Conservation (phyloP, 495 filamentous ascomycete species). For the Aspergillus mulundensis region DNA sequence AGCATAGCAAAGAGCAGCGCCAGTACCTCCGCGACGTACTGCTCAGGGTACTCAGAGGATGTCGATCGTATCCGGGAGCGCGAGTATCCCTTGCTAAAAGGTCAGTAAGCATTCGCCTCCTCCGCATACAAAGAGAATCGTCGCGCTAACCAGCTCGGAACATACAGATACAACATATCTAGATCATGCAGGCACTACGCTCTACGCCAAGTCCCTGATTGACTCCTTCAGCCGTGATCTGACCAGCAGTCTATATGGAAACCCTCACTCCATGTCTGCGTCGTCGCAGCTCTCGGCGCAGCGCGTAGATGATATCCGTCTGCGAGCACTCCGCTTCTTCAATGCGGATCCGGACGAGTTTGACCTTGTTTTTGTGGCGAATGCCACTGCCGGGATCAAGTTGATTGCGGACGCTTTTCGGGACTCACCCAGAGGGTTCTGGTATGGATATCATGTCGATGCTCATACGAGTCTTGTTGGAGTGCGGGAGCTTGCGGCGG, state of each 20-base stretch:
- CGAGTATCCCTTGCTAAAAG: constrained; percentile 84
- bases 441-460: constrained; percentile 79
- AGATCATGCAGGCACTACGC: constrained; percentile 88
- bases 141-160: neutral
- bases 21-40: constrained; percentile 13
- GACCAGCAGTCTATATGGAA: constrained; percentile 76
- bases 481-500: constrained; percentile 64
- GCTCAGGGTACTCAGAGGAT: constrained; percentile 54
- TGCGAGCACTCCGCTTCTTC: constrained; percentile 72
- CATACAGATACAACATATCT: constrained; percentile 70
- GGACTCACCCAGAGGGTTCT: constrained; percentile 59
- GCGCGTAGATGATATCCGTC: constrained; percentile 70
- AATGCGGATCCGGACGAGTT: constrained; percentile 79
- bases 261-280: constrained; percentile 82
- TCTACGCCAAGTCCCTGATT: constrained; percentile 76
- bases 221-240: constrained; percentile 72
- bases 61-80: constrained; percentile 63
- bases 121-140: neutral
- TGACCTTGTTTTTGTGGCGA: constrained; percentile 87
- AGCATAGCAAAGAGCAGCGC: neutral
- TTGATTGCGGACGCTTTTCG: constrained; percentile 72
- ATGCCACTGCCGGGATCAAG: constrained; percentile 89
- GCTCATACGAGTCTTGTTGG: constrained; percentile 88
- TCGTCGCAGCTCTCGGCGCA: constrained; percentile 74
- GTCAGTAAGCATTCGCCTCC: constrained; percentile 37